These are phyloP conservation scores for Neonectria coccinea DNA, from an alignment of 2,329 filamentous ascomycete genomes.

Conservation along the genomic window DNA sequence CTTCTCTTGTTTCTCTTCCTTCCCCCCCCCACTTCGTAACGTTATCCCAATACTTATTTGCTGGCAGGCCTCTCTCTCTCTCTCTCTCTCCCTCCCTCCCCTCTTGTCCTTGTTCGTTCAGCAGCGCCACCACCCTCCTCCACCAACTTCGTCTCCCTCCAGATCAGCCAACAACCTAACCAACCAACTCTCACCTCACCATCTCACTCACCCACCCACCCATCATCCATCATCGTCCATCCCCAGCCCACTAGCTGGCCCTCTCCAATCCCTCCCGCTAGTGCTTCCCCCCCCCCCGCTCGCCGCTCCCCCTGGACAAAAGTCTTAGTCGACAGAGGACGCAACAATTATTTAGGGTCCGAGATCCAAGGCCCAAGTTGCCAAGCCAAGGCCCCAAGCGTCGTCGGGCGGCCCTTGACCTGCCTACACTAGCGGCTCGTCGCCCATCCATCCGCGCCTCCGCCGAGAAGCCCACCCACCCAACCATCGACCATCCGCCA, in stretches of 20 bases:
- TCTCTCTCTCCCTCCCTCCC: too few species aligned
- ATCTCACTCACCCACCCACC: constrained; percentile 2
- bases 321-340: not conserved
- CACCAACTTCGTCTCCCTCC: not conserved
- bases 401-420: not conserved
- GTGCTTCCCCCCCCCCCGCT: constrained; percentile 10
- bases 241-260: constrained; percentile 7
- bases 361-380: not conserved
- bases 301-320: constrained; percentile 11
- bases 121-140: not conserved
- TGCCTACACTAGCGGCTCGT: constrained; percentile 19
- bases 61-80: not conserved
- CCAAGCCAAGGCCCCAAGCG: not conserved
- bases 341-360: constrained; percentile 2
- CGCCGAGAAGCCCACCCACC: constrained; percentile 5
- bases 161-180: not conserved
- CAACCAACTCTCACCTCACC: constrained; percentile 1
- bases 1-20: not conserved
- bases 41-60: not conserved
- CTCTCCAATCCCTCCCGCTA: constrained; percentile 15
- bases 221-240: not conserved
- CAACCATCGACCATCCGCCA: not conserved
- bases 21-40: not conserved
- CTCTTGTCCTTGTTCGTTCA: not conserved
- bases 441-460: constrained; percentile 23